Conservation (phyloP, 2,329 filamentous ascomycete genomes). For the Diaporthe helianthi region DNA sequence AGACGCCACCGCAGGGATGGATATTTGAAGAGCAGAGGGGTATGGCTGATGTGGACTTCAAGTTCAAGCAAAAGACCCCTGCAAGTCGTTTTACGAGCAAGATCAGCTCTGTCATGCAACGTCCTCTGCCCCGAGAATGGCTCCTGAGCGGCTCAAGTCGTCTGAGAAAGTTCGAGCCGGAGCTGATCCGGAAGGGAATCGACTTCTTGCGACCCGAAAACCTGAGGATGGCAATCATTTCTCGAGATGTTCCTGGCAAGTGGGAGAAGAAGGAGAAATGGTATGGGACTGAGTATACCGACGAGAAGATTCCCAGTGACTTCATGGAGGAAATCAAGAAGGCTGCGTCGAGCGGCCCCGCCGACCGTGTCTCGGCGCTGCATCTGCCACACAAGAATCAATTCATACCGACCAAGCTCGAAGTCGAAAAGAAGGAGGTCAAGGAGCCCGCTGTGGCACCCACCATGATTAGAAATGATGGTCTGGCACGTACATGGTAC, state of each 20-base stretch:
- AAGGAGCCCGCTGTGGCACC: constrained; percentile 76
- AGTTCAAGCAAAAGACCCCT: constrained; percentile 90
- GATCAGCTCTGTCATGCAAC: constrained; percentile 89
- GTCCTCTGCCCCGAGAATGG: constrained; percentile 84
- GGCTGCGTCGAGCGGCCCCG: constrained; percentile 64
- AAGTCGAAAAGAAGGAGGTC: constrained; percentile 95
- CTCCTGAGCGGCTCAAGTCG: constrained; percentile 81
- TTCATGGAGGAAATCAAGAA: constrained; percentile 74
- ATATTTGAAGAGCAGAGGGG: constrained; percentile 92
- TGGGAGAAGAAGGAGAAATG: constrained; percentile 94
- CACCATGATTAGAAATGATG: constrained; percentile 84
- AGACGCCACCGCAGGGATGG: constrained; percentile 85
- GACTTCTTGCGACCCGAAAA: constrained; percentile 84
- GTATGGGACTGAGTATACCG: constrained; percentile 95
- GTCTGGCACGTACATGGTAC: constrained; percentile 84
- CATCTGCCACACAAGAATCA: constrained; percentile 93
- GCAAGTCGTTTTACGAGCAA: constrained; percentile 89
- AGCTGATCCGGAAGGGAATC: constrained; percentile 77
- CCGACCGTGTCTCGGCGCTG: constrained; percentile 71
- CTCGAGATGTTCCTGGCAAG: constrained; percentile 80
- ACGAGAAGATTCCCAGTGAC: constrained; percentile 78
- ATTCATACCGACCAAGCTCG: constrained; percentile 91
- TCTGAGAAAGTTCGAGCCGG: constrained; percentile 80
- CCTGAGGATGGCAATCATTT: constrained; percentile 83
- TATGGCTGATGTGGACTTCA: constrained; percentile 92